A percentile compares a stretch with the other conserved stretches of the same genome.
Evolutionary conservation across 2,329 filamentous ascomycete species (phyloP).

Genomic region (Acrodontium crateriforme): DNA sequence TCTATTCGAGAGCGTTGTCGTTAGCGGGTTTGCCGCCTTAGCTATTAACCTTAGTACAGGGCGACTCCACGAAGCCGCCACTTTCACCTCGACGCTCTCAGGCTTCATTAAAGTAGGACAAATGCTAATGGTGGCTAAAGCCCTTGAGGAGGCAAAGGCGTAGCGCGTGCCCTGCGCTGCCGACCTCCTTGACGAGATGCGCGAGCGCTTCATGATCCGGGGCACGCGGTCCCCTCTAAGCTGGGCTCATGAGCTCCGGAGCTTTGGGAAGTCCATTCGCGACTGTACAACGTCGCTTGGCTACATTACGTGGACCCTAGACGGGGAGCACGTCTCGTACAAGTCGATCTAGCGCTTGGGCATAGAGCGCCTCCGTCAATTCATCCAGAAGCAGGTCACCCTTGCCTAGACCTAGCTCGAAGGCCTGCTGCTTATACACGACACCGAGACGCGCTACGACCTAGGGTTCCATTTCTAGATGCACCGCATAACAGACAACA

Average conservation of each 20-base stretch:
- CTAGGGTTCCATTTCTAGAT: slow-evolving; percentile 2
- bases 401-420: slow-evolving; percentile 3
- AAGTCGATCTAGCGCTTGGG: no score
- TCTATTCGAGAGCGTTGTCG: slow-evolving; percentile 9
- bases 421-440: slow-evolving; percentile 1
- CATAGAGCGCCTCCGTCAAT: no score
- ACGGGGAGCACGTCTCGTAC: no score
- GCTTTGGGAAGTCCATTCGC: no score
- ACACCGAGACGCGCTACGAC: slow-evolving; percentile 2
- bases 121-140: slow-evolving; percentile 11
- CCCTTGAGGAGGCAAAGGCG: slow-evolving; percentile 2
- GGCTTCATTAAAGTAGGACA: slow-evolving; percentile 12
- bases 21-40: slow-evolving; percentile 9
- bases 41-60: slow-evolving; percentile 5
- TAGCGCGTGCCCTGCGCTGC: slow-evolving; percentile 1
- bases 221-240: slow-evolving; percentile 5
- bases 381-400: slow-evolving; percentile 3
- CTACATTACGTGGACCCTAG: no score
- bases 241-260: no score
- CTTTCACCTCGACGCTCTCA: slow-evolving; percentile 8
- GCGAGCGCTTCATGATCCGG: slow-evolving; percentile 8
- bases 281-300: no score
- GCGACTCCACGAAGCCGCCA: slow-evolving; percentile 4
- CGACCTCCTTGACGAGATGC: slow-evolving; percentile 9
- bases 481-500: slow-evolving; percentile 1